Base-by-base conservation (phyloP, 1,139 yeast genomes). In the Magnusiomyces magnusii region DNA sequence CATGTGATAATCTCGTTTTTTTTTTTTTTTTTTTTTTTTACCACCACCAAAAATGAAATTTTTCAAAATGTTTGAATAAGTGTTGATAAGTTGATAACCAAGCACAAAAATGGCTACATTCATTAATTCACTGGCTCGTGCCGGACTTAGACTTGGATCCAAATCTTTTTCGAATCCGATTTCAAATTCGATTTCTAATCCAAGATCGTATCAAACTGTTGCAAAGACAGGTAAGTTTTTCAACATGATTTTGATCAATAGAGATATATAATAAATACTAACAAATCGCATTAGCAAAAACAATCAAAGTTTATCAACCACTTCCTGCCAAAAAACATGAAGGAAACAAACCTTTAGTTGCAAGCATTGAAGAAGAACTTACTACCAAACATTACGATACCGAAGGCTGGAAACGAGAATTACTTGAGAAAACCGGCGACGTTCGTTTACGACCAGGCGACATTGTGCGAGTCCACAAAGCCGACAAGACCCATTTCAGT, bases 381-480 rank as follows among this genome's bases (percentile, higher is more conserved):
- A 76, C 79, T 56, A 71, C 75, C 34, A 71, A 75, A 34, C 80
- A 79, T 64, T 80, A 86, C 64, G 97, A 91, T 70, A 87, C 92
- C 25, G 75, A 81, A 3, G 95, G 93, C 7, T 77, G 80, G 75
- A 86, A 92, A 76, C 76, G 86, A 63, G 78, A 80, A n/a, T 76
- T 89, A 58, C 76, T 90, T 25, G 77, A 79, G 61, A 75, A 75
- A 60, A 64, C 72, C 5, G 78, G 78, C 59, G 80, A 83, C n/a
- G 75, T 19, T 17, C 68, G 79, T 63, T 76, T 90, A 51, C 79
- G 87, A 63, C 81, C 95, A 0, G 97, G 96, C 10, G 97, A 91
- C 71, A 79, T 89, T 50, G 83, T 91, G 51, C 83, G 88, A 65
- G 86, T 91, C 15, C 82, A 86, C 31, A 90, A 87, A 69, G 78